Percentiles rank a stretch among this genome's conserved stretches.
Evolutionary conservation across 805 yeast species (phyloP).

Genomic region (Candida ficus): DNA sequence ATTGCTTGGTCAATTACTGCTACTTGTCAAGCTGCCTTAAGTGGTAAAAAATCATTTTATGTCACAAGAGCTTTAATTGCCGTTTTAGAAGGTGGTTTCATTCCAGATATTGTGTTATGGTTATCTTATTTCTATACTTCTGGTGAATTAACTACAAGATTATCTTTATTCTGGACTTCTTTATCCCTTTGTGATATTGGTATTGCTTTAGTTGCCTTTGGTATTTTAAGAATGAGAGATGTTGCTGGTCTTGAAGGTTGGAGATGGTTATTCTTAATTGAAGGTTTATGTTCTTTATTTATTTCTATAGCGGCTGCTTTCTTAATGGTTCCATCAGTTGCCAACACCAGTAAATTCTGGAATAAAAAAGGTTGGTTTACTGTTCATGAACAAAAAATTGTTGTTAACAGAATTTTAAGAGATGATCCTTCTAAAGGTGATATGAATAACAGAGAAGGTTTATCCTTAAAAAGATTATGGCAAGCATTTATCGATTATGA

Average conservation of each 20-base stretch:
- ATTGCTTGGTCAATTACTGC: slow-evolving; percentile 54
- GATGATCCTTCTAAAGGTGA: slow-evolving; percentile 67
- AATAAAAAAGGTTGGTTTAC: slow-evolving; percentile 48
- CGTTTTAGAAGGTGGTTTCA: slow-evolving; percentile 59
- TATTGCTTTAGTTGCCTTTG: slow-evolving; percentile 49
- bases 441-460: slow-evolving; percentile 50
- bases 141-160: slow-evolving; percentile 51
- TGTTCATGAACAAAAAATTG: slow-evolving; percentile 49
- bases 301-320: slow-evolving; percentile 46
- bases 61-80: slow-evolving; percentile 48
- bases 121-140: slow-evolving; percentile 62
- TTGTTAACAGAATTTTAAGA: slow-evolving; percentile 53
- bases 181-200: slow-evolving; percentile 42
- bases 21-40: slow-evolving; percentile 42
- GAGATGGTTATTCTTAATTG: slow-evolving; percentile 64
- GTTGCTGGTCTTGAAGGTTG: slow-evolving; percentile 46
- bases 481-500: too few relatives aligned
- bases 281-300: slow-evolving; percentile 51
- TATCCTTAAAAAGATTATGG: slow-evolving; percentile 45
- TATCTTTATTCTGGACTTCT: slow-evolving; percentile 58
- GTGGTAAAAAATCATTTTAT: slow-evolving; percentile 36
- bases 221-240: slow-evolving; percentile 48
- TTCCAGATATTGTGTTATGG: slow-evolving; percentile 63
- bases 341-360: slow-evolving; percentile 46
- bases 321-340: slow-evolving; percentile 53